Conservation (phyloP, 1,284 basidiomycete genomes). For the Earliella scabrosa region DNA sequence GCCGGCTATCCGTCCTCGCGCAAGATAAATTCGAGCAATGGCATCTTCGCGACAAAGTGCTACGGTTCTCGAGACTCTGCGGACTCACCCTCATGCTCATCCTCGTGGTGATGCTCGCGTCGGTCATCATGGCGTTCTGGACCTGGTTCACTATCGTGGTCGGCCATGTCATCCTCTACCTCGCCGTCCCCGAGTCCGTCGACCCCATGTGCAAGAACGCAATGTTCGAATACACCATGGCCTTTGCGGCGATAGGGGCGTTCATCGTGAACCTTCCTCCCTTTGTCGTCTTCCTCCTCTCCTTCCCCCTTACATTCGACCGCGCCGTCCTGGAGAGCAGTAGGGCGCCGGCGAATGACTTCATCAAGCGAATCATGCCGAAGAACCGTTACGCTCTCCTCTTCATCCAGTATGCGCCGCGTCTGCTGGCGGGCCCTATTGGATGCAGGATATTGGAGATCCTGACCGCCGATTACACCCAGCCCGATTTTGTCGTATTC, state of each 20-base stretch:
- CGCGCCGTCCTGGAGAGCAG: constrained; percentile 14
- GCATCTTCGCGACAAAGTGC: not conserved
- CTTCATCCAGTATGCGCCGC: constrained; percentile 16
- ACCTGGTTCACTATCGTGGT: constrained; percentile 17
- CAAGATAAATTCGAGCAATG: not conserved
- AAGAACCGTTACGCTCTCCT: constrained; percentile 5
- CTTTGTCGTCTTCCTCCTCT: constrained; percentile 13
- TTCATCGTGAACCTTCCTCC: constrained; percentile 17
- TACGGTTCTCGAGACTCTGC: constrained; percentile 2
- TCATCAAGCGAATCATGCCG: constrained; percentile 17
- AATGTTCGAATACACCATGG: constrained; percentile 11
- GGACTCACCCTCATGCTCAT: constrained; percentile 9
- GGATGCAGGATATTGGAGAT: constrained; percentile 6
- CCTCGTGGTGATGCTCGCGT: constrained; percentile 16
- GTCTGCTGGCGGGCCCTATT: constrained; percentile 8
- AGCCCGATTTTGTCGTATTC: not conserved
- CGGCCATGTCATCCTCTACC: constrained; percentile 15
- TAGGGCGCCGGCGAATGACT: constrained; percentile 14
- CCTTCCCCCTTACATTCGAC: constrained; percentile 16
- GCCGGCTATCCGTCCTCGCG: not conserved
- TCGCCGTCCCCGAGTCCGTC: constrained; percentile 2
- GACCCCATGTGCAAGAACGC: constrained; percentile 3
- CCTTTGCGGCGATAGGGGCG: constrained; percentile 14
- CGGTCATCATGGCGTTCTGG: constrained; percentile 9
- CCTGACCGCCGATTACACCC: not conserved